Evolutionary conservation across 148 eudicot species (phyloP).

Genomic region (Oxyria digyna): DNA sequence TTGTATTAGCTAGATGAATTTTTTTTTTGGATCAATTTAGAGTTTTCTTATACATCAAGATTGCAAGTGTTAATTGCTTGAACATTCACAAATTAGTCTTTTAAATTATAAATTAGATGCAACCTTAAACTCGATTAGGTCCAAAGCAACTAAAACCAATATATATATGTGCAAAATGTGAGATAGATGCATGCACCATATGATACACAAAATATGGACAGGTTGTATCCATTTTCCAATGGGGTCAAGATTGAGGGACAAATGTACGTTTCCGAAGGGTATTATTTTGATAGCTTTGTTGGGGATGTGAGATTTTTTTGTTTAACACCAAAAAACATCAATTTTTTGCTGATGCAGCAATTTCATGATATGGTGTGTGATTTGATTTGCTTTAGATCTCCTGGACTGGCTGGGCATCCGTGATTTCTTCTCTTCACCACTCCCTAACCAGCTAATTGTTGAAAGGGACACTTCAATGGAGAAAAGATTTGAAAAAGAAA

Average conservation of each 20-base stretch:
- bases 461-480: constrained; percentile 1
- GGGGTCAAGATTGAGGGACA: background rate
- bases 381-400: background rate
- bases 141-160: no score
- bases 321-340: background rate
- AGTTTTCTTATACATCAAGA: no score
- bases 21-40: no score
- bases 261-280: background rate
- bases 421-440: constrained; percentile 8
- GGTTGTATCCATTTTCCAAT: background rate
- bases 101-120: no score
- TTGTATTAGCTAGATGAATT: no score
- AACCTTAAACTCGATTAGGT: no score
- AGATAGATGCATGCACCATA: background rate
- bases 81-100: no score
- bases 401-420: constrained; percentile 2
- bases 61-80: no score
- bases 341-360: constrained; percentile 1
- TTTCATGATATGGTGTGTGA: background rate
- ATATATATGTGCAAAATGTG: background rate
- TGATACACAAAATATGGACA: background rate
- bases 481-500: background rate
- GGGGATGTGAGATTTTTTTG: background rate
- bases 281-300: background rate
- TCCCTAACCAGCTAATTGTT: background rate